Evolutionary conservation across 129 eudicot genomes (phyloP).

Genomic region (Tagetes erecta): DNA sequence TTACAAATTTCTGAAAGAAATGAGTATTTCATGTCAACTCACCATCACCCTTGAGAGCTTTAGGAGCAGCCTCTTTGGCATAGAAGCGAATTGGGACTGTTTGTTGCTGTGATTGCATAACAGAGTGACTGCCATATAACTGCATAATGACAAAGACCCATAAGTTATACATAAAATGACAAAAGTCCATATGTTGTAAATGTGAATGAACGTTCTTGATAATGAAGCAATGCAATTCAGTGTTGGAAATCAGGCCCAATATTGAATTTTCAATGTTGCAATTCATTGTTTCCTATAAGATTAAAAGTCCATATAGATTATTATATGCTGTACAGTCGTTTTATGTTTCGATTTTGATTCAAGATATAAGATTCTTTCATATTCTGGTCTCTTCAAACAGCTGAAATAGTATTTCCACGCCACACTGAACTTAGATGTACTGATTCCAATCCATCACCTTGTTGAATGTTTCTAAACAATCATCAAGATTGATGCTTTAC

Average conservation of each 20-base stretch:
- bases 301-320: too few species aligned
- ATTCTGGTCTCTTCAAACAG: too few species aligned
- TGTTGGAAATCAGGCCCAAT: too few species aligned
- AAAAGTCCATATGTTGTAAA: not conserved
- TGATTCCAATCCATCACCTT: too few species aligned
- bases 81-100: slow-evolving; percentile 53
- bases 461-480: too few species aligned
- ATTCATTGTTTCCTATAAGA: not conserved
- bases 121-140: slow-evolving; percentile 44
- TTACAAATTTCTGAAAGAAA: not conserved
- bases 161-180: slow-evolving; percentile 3
- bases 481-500: too few species aligned
- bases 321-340: too few species aligned
- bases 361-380: too few species aligned
- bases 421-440: too few species aligned
- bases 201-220: not conserved
- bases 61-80: slow-evolving; percentile 74
- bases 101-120: slow-evolving; percentile 45
- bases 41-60: slow-evolving; percentile 90
- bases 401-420: too few species aligned
- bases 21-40: slow-evolving; percentile 23
- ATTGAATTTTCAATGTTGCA: not conserved
- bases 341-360: too few species aligned
- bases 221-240: not conserved
- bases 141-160: slow-evolving; percentile 23